A percentile compares a stretch with the other conserved stretches of the same genome.
These are phyloP conservation scores for Claviceps sp. DNA, from an alignment of 2,329 filamentous ascomycete species.

Conservation along the genomic window DNA sequence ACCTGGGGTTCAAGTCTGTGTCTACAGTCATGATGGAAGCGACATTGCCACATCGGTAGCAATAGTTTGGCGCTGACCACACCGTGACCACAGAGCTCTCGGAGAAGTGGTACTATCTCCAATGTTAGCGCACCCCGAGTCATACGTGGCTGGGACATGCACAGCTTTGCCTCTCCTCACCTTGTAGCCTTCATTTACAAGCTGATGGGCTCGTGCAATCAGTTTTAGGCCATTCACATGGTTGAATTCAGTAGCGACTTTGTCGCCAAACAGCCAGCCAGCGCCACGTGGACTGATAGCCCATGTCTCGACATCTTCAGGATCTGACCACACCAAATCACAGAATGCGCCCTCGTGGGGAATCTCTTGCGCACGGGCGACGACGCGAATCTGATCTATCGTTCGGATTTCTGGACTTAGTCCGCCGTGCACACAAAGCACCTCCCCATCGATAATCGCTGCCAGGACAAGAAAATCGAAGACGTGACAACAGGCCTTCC, in stretches of 20 bases:
- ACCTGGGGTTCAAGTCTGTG: constrained; percentile 74
- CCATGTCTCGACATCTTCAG: constrained; percentile 94
- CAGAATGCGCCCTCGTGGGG: constrained; percentile 98
- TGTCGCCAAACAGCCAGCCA: constrained; percentile 95
- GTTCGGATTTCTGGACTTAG: constrained; percentile 85
- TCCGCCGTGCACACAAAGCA: constrained; percentile 94
- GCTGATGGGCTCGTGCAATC: constrained; percentile 91
- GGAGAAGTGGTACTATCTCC: constrained; percentile 70
- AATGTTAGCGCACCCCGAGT: not conserved
- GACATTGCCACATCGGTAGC: constrained; percentile 89
- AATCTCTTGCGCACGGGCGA: constrained; percentile 93
- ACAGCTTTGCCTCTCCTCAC: constrained; percentile 27
- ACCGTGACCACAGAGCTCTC: constrained; percentile 95
- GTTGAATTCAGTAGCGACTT: constrained; percentile 95
- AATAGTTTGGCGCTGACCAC: constrained; percentile 95
- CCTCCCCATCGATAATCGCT: constrained; percentile 95
- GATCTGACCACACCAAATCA: constrained; percentile 95
- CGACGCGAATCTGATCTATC: constrained; percentile 98
- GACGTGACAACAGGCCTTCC: constrained; percentile 99
- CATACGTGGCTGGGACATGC: not conserved
- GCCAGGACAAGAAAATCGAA: constrained; percentile 96
- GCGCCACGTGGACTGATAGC: constrained; percentile 86
- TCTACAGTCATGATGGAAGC: constrained; percentile 92
- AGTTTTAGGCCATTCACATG: constrained; percentile 94
- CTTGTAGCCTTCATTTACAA: constrained; percentile 98